Base-by-base conservation (phyloP, 2,329 filamentous ascomycete species). In the Neophaeococcomyces aloes region DNA sequence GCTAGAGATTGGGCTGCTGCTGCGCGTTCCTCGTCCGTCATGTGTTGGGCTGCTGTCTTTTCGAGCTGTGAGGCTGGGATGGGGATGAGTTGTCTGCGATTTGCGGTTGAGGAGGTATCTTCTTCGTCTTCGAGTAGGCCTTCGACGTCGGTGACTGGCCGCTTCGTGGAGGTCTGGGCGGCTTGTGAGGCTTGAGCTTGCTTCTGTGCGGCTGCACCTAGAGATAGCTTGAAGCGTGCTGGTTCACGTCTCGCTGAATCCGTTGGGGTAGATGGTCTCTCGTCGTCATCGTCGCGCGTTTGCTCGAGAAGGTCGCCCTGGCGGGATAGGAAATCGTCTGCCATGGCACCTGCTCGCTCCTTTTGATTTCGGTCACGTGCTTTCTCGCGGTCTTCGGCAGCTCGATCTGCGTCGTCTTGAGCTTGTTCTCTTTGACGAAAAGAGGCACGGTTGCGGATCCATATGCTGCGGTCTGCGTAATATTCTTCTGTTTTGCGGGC, bases 71-170 rank as follows among this genome's bases (percentile, higher is more conserved):
- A 42, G 17, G 30, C 39, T 10, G 39, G 39, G 61, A 91, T 88
- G 2, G 86, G 84, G 29, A 91, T 74, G 40, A 94, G 79, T 46
- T 81, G 82, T 6, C 86, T 78, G 63, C 81, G 85, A 4, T 76
- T 76, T 19, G 42, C 46, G 17, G 75, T 74, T 38, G 72, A 68
- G 38, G 83, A 76, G n/a, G 70, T 69, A 50, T 91, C 84, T 59
- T 96, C 91, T 63, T 96, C 91, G 63, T 96, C 88, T 65, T 96
- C 91, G 52, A 98, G 71, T 1, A 98, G 71, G 25, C 86, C 86
- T 68, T 96, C 91, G 44, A 98, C 86, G 60, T 98, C 91, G 45
- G 87, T 87, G 49, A 94, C 81, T 13, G 44, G 46, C 0, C 86
- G 94, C 48, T 87, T 82, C 47, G 85, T 76, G 46, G 76, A 71